These are phyloP conservation scores for Trichoderma asperellum DNA, from an alignment of 2,329 filamentous ascomycete genomes.

Conservation along the genomic window DNA sequence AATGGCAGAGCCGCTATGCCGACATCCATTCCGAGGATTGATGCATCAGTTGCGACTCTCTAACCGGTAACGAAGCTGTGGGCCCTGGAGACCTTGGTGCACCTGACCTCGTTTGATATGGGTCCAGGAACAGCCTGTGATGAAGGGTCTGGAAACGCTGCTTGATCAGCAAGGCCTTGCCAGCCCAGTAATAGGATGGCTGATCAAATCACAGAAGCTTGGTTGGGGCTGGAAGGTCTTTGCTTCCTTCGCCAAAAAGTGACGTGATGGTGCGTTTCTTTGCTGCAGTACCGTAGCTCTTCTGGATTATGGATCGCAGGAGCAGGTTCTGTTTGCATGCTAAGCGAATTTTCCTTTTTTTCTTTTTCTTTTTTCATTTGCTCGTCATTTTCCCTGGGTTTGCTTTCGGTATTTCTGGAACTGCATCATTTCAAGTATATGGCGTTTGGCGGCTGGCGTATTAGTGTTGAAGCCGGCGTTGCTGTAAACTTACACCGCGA, in stretches of 20 bases:
- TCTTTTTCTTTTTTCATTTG: background rate
- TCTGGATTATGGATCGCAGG: background rate
- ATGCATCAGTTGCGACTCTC: slow-evolving; percentile 29
- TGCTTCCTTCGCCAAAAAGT: slow-evolving; percentile 1
- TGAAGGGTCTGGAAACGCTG: background rate
- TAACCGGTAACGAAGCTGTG: slow-evolving; percentile 26
- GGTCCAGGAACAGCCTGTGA: slow-evolving; percentile 28
- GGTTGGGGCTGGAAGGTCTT: background rate
- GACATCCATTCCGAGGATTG: slow-evolving; percentile 28
- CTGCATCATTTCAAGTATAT: slow-evolving; percentile 3
- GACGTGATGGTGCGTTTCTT: slow-evolving; percentile 26
- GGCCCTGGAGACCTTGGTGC: slow-evolving; percentile 25
- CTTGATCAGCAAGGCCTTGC: slow-evolving; percentile 9
- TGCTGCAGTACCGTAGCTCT: background rate
- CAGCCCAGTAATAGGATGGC: background rate
- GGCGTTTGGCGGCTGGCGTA: slow-evolving; percentile 4
- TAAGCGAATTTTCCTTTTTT: too few species aligned
- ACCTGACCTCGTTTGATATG: slow-evolving; percentile 30
- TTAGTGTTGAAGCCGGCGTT: slow-evolving; percentile 1
- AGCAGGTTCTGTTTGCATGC: background rate
- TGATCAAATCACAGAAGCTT: slow-evolving; percentile 17
- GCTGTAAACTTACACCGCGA: slow-evolving; percentile 5
- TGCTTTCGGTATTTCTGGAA: background rate
- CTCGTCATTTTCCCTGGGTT: background rate
- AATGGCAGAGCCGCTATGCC: slow-evolving; percentile 10